Conservation (phyloP, 352 stramenopile genomes). For the Phytophthora pinifolia region DNA sequence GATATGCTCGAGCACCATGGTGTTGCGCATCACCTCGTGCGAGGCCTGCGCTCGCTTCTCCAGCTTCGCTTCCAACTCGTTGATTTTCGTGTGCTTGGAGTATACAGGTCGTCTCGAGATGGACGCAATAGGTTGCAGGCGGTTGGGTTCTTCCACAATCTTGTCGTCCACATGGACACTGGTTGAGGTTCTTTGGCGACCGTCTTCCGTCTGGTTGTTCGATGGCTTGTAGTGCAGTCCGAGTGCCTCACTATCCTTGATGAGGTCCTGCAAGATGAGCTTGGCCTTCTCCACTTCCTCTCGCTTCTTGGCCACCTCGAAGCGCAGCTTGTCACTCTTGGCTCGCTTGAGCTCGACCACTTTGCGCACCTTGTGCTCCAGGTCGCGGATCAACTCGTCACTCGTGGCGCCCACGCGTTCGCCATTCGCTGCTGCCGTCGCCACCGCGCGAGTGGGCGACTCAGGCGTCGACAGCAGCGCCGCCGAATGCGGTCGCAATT, state of each 20-base stretch:
- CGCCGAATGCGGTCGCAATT: constrained; percentile 42
- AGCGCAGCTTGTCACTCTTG: constrained; percentile 76
- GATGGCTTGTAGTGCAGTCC: constrained; percentile 51
- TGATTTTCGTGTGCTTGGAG: constrained; percentile 85
- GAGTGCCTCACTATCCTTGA: constrained; percentile 73
- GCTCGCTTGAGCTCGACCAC: constrained; percentile 78
- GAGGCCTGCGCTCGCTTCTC: constrained; percentile 58
- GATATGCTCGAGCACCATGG: constrained; percentile 79
- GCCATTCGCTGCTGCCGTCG: constrained; percentile 24
- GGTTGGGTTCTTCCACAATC: constrained; percentile 50
- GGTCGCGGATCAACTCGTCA: constrained; percentile 74
- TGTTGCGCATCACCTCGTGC: constrained; percentile 58
- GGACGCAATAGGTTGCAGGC: constrained; percentile 68
- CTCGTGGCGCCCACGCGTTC: constrained; percentile 57
- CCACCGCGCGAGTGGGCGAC: constrained; percentile 1
- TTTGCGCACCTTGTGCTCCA: constrained; percentile 78
- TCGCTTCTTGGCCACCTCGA: constrained; percentile 60
- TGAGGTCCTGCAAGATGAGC: constrained; percentile 67
- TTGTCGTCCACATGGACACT: neutral
- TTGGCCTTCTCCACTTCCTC: constrained; percentile 69
- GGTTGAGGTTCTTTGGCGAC: too few relatives aligned
- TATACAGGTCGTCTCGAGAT: constrained; percentile 81
- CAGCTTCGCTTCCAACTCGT: constrained; percentile 66
- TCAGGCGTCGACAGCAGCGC: constrained; percentile 27
- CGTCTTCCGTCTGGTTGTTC: constrained; percentile 34